Evolutionary conservation across 805 yeast species (phyloP), one percentile per base, ranked within the genome.

Genomic region (Tetrapisispora fleetii): DNA sequence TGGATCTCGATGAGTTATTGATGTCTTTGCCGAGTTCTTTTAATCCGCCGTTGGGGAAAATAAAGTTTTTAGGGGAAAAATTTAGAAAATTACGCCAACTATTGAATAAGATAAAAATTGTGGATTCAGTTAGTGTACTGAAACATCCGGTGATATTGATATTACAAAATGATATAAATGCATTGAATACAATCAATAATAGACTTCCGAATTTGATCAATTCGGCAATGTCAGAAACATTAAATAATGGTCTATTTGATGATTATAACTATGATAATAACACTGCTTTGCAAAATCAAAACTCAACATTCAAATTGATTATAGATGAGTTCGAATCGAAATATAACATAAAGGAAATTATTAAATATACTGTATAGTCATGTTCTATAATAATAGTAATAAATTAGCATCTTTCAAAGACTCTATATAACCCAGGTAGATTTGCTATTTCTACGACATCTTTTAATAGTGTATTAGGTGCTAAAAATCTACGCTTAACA

Each of bases 341-440:
- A 37, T 54, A 52, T 41, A 48, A 46, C 40, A 57, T 60, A 27
- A 48, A 36, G 33, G 42, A 48, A 13, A 42, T 60, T 13, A 36
- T 55, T 22, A 32, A 13, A 32, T 32, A 32, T 13, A 32, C 14
- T 32, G 35, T 13, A 32, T 32, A 32, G n/a, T 32, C 3, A 13
- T 32, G 10, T 14, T 32, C 13, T 32, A 32, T 32, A 32, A 13
- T 14, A 32, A 13, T 14, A 32, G 10, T 14, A 32, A 13, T 13
- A 13, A 32, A 11, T 56, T 49, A 85, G 58, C 99, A 93, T 62
- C 99, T 74, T 68, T 93, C 99, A 70, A 93, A 93, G 4, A 95
- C 95, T 58, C 75, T 78, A 65, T 93, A 93, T 49, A 93, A 69
- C 0, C 95, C 95, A 1, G 98, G 98, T 30, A 93, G 65, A 60